Evolutionary conservation across 805 yeast genomes (phyloP).

Genomic region (Starmerella vitae): DNA sequence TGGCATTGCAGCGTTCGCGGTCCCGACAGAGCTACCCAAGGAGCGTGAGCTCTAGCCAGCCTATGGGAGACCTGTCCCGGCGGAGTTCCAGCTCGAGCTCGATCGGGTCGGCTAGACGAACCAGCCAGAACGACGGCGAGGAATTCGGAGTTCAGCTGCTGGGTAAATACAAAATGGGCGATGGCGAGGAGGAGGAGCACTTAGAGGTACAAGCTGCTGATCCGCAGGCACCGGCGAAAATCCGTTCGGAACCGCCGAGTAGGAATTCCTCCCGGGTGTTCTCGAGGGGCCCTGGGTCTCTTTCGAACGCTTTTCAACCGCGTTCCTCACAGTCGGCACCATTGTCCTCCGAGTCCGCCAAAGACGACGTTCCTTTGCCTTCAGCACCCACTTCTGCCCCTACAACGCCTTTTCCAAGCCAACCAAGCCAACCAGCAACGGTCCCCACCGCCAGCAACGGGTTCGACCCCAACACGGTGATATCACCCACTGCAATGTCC

Average conservation of each 20-base stretch:
- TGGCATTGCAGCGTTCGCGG: slow-evolving; percentile 79
- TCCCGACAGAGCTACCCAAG: slow-evolving; percentile 24
- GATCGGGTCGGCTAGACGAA: neutral
- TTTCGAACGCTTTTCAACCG: neutral
- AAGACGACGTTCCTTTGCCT: neutral
- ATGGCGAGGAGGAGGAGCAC: neutral
- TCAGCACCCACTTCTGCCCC: neutral
- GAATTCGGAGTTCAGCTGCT: too few relatives aligned
- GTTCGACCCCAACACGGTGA: slow-evolving; percentile 13
- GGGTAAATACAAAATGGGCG: neutral
- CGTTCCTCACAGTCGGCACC: neutral
- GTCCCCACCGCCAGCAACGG: slow-evolving; percentile 6
- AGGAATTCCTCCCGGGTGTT: neutral
- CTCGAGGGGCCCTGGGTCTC: neutral
- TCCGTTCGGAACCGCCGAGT: neutral
- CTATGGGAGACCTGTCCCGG: neutral
- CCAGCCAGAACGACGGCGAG: neutral
- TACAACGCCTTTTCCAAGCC: neutral
- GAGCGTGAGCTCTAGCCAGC: too few relatives aligned
- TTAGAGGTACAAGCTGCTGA: neutral
- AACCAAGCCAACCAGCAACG: neutral
- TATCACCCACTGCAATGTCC: slow-evolving; percentile 13
- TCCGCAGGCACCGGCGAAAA: neutral
- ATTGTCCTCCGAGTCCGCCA: neutral
- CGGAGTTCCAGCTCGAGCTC: neutral